Percentiles rank a stretch among this genome's conserved stretches.
These are phyloP conservation scores for Ilex aquifolium DNA, from an alignment of 257 asterid genomes.

Conservation along the genomic window DNA sequence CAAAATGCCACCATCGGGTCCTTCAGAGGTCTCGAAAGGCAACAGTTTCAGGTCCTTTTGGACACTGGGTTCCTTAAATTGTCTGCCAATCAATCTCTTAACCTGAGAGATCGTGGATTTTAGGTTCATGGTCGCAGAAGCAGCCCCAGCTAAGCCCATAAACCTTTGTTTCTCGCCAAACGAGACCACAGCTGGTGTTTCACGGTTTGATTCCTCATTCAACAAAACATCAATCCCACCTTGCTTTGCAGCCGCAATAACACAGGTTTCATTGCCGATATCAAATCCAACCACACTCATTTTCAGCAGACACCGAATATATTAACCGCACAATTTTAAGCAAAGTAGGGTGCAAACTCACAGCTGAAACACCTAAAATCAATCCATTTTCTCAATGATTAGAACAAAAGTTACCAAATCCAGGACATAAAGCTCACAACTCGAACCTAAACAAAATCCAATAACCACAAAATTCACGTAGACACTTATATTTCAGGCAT, in stretches of 20 bases:
- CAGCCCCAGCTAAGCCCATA: conserved; percentile 85
- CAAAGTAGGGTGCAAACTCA: conserved; percentile 11
- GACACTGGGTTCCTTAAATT: conserved; percentile 50
- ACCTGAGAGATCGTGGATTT: conserved; percentile 88
- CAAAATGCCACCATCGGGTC: conserved; percentile 70
- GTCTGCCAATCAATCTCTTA: conserved; percentile 80
- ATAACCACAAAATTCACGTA: no score
- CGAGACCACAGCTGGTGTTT: conserved; percentile 82
- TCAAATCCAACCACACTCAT: conserved; percentile 93
- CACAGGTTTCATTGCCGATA: conserved; percentile 93
- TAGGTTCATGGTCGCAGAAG: conserved; percentile 87
- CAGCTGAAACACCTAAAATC: not conserved
- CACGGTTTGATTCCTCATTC: conserved; percentile 88
- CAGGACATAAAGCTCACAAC: no score
- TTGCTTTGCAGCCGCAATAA: conserved; percentile 76
- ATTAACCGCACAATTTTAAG: conserved; percentile 13
- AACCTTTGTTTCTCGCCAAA: conserved; percentile 96
- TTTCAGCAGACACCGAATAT: conserved; percentile 26
- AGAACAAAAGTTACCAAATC: no score
- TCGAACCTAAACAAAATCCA: no score
- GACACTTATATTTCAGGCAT: no score
- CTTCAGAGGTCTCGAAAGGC: conserved; percentile 77
- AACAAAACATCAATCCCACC: conserved; percentile 81
- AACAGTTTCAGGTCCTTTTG: conserved; percentile 63
- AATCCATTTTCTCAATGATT: no score